A percentile compares a stretch with the other conserved stretches of the same genome.
These are phyloP conservation scores for Linnemannia schmuckeri DNA, from an alignment of 192 early-diverging fungal genomes.

Conservation along the genomic window DNA sequence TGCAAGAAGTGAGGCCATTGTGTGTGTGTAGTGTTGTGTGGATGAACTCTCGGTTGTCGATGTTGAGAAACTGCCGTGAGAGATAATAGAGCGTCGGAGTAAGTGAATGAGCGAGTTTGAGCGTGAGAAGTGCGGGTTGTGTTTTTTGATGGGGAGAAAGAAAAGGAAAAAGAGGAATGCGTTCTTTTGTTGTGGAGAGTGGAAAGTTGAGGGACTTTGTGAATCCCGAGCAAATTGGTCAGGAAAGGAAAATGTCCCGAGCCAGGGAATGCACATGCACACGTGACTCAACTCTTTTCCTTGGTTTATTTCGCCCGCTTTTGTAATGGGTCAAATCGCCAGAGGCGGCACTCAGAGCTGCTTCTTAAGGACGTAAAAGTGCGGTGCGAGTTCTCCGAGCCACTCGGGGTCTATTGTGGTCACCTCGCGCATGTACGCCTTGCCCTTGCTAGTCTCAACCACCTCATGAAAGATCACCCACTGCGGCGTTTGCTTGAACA, in stretches of 20 bases:
- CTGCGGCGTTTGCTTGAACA: conserved; percentile 90
- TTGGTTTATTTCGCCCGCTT: background rate
- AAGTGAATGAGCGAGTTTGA: background rate
- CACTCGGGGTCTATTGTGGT: conserved; percentile 94
- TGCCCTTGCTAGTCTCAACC: conserved; percentile 85
- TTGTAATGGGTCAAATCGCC: background rate
- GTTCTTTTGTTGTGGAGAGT: background rate
- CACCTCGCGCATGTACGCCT: conserved; percentile 97
- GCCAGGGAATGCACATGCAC: background rate
- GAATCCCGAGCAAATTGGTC: background rate
- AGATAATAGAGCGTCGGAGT: background rate
- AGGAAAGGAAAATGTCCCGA: conserved; percentile 9
- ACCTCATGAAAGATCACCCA: conserved; percentile 98
- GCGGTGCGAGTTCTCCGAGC: conserved; percentile 96
- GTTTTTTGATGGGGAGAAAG: background rate
- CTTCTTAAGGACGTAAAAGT: conserved; percentile 69
- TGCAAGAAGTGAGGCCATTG: background rate
- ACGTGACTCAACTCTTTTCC: background rate
- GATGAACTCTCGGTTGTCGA: background rate
- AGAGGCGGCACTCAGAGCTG: background rate
- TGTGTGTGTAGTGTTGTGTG: background rate
- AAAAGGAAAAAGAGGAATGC: background rate
- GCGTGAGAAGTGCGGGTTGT: background rate
- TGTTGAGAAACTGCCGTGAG: background rate
- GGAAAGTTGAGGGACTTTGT: background rate